These are phyloP conservation scores for Fusarium napiforme DNA, from an alignment of 2,329 filamentous ascomycete genomes.

Conservation along the genomic window DNA sequence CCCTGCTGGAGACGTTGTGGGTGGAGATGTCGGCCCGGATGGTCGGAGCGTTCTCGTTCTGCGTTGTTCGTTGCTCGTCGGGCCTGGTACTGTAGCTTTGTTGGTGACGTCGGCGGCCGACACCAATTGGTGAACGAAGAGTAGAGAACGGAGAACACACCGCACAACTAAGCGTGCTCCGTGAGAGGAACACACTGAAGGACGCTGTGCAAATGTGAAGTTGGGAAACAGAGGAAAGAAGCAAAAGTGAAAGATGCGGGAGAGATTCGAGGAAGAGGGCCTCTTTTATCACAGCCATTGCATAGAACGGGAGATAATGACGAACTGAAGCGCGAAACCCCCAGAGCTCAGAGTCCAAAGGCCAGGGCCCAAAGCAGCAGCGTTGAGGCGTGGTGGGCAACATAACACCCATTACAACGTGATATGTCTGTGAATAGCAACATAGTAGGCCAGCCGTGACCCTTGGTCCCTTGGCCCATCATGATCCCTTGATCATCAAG, in stretches of 20 bases:
- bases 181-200: conserved; percentile 27
- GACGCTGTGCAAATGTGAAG: conserved; percentile 5
- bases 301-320: conserved; percentile 21
- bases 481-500: conserved; percentile 31
- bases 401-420: conserved; percentile 22
- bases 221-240: conserved; percentile 9
- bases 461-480: conserved; percentile 24
- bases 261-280: not conserved
- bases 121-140: conserved; percentile 27
- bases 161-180: conserved; percentile 32
- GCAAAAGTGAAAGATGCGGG: not conserved
- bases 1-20: conserved; percentile 44
- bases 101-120: conserved; percentile 45
- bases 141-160: conserved; percentile 23
- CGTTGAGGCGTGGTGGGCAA: not conserved
- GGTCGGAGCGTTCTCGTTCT: conserved; percentile 44
- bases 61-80: conserved; percentile 34
- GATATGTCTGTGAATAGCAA: conserved; percentile 24
- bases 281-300: conserved; percentile 33
- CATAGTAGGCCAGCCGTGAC: conserved; percentile 14
- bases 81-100: conserved; percentile 38
- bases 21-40: conserved; percentile 47
- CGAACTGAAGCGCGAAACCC: conserved; percentile 7
- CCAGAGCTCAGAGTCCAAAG: not conserved
- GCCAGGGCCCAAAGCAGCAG: not conserved